These are phyloP conservation scores for Phaeosphaeriaceae sp. DNA, from an alignment of 2,329 filamentous ascomycete species.

Conservation along the genomic window DNA sequence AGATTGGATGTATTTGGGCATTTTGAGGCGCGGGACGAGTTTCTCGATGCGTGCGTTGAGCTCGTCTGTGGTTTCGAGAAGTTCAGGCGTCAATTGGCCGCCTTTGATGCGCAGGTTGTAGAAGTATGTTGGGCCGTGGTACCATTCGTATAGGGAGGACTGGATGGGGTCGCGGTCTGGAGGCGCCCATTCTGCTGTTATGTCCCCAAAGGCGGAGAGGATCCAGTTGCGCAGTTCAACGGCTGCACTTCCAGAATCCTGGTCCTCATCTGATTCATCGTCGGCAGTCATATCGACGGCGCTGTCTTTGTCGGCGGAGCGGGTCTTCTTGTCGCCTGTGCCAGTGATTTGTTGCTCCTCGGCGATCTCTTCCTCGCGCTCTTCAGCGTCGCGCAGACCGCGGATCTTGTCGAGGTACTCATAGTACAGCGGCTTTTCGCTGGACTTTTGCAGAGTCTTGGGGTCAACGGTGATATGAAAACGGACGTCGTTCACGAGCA, in stretches of 20 bases:
- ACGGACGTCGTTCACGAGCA: constrained; percentile 26
- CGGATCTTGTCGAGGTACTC: constrained; percentile 24
- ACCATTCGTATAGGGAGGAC: constrained; percentile 23
- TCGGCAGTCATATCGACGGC: constrained; percentile 22
- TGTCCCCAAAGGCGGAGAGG: constrained; percentile 10
- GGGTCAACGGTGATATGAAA: constrained; percentile 20
- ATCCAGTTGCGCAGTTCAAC: constrained; percentile 24
- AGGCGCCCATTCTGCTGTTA: constrained; percentile 17
- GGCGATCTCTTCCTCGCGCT: constrained; percentile 16
- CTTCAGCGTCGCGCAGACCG: constrained; percentile 20
- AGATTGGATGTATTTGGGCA: constrained; percentile 26
- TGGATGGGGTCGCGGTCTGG: constrained; percentile 20
- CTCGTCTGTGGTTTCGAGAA: constrained; percentile 15
- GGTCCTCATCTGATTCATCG: constrained; percentile 16
- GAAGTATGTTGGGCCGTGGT: constrained; percentile 28
- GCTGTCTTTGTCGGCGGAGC: constrained; percentile 22
- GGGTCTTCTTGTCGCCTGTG: constrained; percentile 4
- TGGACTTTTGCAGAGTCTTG: constrained; percentile 15
- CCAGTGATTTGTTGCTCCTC: constrained; percentile 8
- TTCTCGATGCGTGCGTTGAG: constrained; percentile 17
- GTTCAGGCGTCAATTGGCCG: constrained; percentile 7
- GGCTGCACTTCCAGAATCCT: constrained; percentile 21
- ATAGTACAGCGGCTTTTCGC: constrained; percentile 23
- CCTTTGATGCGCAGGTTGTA: constrained; percentile 13
- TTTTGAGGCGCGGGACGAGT: constrained; percentile 17